phyloP scores from a whole-genome alignment of 768 basidiomycete species.

The Lactifluus subvellereus region DNA sequence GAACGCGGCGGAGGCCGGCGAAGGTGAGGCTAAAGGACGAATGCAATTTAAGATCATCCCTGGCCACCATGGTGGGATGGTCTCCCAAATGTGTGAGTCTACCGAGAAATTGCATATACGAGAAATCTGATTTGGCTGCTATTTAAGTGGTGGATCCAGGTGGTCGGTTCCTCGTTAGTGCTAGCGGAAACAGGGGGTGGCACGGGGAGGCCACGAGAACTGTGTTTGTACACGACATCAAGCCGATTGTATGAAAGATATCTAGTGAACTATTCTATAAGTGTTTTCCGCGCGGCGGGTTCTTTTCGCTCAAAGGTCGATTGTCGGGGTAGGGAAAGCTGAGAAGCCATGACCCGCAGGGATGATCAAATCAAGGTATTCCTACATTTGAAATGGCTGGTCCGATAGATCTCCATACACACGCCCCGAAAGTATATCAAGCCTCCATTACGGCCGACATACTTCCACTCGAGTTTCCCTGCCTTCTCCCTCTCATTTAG shows the following conservation, averaged over 20 bases:
- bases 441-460: slow-evolving; percentile 1
- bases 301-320: slow-evolving; percentile 20
- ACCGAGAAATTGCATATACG: slow-evolving; percentile 22
- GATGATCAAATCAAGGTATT: slow-evolving; percentile 4
- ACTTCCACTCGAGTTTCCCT: not conserved
- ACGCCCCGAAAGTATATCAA: slow-evolving; percentile 22
- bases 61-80: slow-evolving; percentile 91
- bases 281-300: slow-evolving; percentile 11
- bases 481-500: not conserved
- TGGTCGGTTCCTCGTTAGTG: slow-evolving; percentile 79
- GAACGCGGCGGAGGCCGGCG: slow-evolving; percentile 79
- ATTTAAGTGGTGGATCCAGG: slow-evolving; percentile 76
- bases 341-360: not conserved
- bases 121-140: slow-evolving; percentile 12
- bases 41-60: slow-evolving; percentile 93
- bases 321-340: not conserved
- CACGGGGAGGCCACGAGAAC: slow-evolving; percentile 86
- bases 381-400: slow-evolving; percentile 19
- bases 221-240: slow-evolving; percentile 88
- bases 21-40: slow-evolving; percentile 57
- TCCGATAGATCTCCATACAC: slow-evolving; percentile 22
- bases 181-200: slow-evolving; percentile 93
- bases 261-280: slow-evolving; percentile 11
- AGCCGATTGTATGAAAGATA: slow-evolving; percentile 27
- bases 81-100: slow-evolving; percentile 88